Conservation (phyloP, 257 asterid species). For the Nemophila menziesii region DNA sequence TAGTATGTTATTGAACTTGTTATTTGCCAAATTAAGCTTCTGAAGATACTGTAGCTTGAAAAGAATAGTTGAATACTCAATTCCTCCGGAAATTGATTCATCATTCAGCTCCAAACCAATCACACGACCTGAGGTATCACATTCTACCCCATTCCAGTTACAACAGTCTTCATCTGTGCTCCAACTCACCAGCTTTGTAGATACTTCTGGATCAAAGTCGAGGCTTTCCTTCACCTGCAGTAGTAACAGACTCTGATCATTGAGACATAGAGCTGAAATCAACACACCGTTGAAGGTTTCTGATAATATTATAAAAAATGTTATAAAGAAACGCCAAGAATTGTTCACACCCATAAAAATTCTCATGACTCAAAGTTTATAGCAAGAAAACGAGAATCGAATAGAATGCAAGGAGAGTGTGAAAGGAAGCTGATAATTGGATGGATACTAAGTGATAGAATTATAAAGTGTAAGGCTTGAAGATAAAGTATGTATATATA, state of each 20-base stretch:
- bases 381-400: no score
- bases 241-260: slow-evolving; percentile 29
- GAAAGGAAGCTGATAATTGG: no score
- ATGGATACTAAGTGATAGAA: no score
- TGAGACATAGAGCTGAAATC: slow-evolving; percentile 44
- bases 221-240: slow-evolving; percentile 30
- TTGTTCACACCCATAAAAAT: no score
- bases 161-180: slow-evolving; percentile 18
- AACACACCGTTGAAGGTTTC: no score
- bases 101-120: slow-evolving; percentile 10
- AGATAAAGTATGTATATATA: no score
- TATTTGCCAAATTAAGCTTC: slow-evolving; percentile 18
- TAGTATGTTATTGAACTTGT: slow-evolving; percentile 7
- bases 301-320: no score
- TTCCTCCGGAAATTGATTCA: slow-evolving; percentile 6
- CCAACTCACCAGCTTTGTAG: slow-evolving; percentile 28
- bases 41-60: slow-evolving; percentile 15
- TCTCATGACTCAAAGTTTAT: no score
- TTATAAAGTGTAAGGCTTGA: no score
- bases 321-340: no score
- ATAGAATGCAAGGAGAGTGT: no score
- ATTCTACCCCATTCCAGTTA: slow-evolving; percentile 24
- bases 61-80: slow-evolving; percentile 9
- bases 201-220: background rate
- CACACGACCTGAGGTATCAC: slow-evolving; percentile 21